phyloP scores from a whole-genome alignment of 768 basidiomycete genomes.

The Butyriboletus loyo region DNA sequence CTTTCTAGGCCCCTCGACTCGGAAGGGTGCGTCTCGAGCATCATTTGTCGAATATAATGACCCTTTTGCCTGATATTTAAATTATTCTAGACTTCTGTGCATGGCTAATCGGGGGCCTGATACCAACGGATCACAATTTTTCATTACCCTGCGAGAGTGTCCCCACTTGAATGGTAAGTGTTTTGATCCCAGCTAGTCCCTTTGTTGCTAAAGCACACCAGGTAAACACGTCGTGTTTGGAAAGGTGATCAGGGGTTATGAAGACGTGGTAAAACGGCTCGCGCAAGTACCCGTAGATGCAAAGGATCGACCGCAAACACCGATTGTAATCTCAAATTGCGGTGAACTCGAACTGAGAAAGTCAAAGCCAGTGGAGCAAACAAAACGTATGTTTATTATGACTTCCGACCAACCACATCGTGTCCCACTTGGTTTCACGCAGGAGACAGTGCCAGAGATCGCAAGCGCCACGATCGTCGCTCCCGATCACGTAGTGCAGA shows the following conservation, averaged over 20 bases:
- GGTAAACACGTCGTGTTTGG: slow-evolving; percentile 62
- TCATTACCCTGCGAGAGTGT: slow-evolving; percentile 74
- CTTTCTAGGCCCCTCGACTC: slow-evolving; percentile 59
- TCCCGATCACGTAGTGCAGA: slow-evolving; percentile 31
- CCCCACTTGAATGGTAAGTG: slow-evolving; percentile 68
- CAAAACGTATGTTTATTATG: slow-evolving; percentile 10
- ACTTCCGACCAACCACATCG: neutral
- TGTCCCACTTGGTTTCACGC: neutral
- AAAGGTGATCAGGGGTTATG: slow-evolving; percentile 56
- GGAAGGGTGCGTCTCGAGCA: slow-evolving; percentile 45
- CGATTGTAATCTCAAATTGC: slow-evolving; percentile 70
- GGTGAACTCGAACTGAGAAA: slow-evolving; percentile 79
- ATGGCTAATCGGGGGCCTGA: slow-evolving; percentile 88
- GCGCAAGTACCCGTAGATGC: slow-evolving; percentile 66
- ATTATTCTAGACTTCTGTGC: slow-evolving; percentile 57
- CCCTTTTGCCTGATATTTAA: neutral
- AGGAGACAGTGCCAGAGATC: slow-evolving; percentile 9
- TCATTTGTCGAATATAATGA: neutral
- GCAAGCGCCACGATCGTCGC: slow-evolving; percentile 21
- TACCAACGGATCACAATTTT: slow-evolving; percentile 87
- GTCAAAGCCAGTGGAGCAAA: slow-evolving; percentile 6
- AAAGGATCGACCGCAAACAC: slow-evolving; percentile 67
- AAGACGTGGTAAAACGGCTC: slow-evolving; percentile 57
- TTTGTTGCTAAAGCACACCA: slow-evolving; percentile 19
- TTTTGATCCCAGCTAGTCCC: neutral